Base-by-base conservation (phyloP, 2,329 filamentous ascomycete genomes). In the Colletotrichum liriopes region DNA sequence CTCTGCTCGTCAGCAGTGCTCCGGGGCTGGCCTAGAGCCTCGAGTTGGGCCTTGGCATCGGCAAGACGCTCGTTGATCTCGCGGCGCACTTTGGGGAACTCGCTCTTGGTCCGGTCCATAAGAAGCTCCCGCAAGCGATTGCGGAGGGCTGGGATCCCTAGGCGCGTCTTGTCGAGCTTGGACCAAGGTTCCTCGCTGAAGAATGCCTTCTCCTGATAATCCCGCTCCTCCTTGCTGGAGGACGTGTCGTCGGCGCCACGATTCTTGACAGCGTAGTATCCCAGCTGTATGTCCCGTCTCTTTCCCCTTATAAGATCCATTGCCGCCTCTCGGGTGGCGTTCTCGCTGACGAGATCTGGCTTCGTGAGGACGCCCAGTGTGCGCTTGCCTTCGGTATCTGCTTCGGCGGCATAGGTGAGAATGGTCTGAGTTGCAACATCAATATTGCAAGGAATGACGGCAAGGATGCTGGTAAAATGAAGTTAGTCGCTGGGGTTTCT, bases 331-430 rank as follows among this genome's bases (percentile, higher is more conserved):
- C 77, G 71, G 0, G 72, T 77, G 16, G 73, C 76, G 0, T 58
- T 55, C 51, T 78, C 76, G 4, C 47, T 37, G 51, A 86, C 80
- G 0, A 84, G 78, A 65, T 88, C 85, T 0, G 84, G 83, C 73
- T 87, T 87, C 0, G 86, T 88, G 0, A 88, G 76, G 3, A 87
- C 79, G 0, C 84, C 85, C 9, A 88, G 76, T 0, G 86, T 88
- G 0, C 86, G 74, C 5, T 77, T 73, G 0, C 86, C 85, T 0
- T 80, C 66, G 0, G 82, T 81, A 16, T 88, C 87, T 0, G 71
- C 80, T 0, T 79, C 78, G 1, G 80, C 78, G 0, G 83, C 82
- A 2, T 80, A 77, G 0, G 79, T 79, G 1, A 86, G 65, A 8
- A 85, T 84, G 54, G 82, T 82, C 20, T 85, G 83, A 0, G 81